Evolutionary conservation across 768 basidiomycete genomes (phyloP), one percentile per base, ranked within the genome.

Genomic region (Ramaria sp.): DNA sequence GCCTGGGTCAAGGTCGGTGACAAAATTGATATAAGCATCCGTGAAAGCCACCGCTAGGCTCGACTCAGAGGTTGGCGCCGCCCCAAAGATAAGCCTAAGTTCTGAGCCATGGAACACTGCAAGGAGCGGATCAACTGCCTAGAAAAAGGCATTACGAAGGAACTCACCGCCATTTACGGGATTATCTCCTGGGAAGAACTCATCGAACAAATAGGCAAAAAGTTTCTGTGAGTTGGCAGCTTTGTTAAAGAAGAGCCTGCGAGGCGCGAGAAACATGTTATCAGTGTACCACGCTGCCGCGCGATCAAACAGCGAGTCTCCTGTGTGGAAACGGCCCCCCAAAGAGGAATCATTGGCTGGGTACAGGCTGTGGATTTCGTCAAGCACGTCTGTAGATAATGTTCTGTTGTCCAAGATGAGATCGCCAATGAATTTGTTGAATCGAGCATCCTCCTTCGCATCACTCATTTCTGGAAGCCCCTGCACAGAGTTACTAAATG

Each of bases 251-350:
- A 82, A 78, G 45, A 76, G 67, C 39, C 81, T 68, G 31, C 80
- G 63, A 0, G 78, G 72, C 0, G 75, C 71, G 33, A 82, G 67
- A 64, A 73, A 84, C 78, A 81, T 82, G 53, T 72, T 68, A 59
- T 78, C 79, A 0, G 78, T 78, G 60, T 83, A 84, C 77, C 78
- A 84, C 0, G 80, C 71, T 46, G 67, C 76, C 0, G 72, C 76
- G 46, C 81, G 66, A 61, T 83, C 81, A 54, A 79, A 83, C 7
- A 83, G 68, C 9, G 75, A 76, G 63, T 83, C 79, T 0, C 82
- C 81, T 0, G 79, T 83, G 56, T 78, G 75, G 69, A 80, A 82
- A 0, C 75, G 72, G 0, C 74, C 75, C 3, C 80, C 79, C 3
- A 74, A 64, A 2, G 70, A 63, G 2, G 73, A 68, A 51, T 78